Conservation (phyloP, 2,329 filamentous ascomycete genomes). For the Phyllosticta citriasiana region DNA sequence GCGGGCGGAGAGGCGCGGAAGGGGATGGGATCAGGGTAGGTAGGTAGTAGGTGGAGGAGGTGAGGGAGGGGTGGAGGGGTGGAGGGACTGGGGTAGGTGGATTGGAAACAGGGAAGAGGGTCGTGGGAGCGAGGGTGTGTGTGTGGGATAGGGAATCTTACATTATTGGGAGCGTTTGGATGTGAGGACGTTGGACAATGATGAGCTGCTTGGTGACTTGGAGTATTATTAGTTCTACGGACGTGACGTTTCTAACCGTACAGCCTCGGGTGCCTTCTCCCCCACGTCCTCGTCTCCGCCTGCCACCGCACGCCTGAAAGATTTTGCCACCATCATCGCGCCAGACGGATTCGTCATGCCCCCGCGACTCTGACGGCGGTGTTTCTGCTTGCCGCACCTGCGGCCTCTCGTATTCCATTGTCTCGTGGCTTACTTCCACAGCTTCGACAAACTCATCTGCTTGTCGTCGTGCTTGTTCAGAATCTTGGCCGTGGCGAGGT, state of each 20-base stretch:
- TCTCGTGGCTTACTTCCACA: slow-evolving; percentile 56
- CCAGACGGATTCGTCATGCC: background rate
- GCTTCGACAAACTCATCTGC: slow-evolving; percentile 80
- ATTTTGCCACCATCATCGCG: background rate
- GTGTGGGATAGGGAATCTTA: background rate
- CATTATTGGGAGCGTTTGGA: background rate
- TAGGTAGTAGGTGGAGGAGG: background rate
- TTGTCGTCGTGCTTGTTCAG: slow-evolving; percentile 99
- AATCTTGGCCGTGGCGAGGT: slow-evolving; percentile 96
- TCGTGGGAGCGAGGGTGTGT: too few relatives aligned
- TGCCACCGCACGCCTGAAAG: background rate
- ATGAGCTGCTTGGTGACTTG: background rate
- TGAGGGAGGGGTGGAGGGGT: background rate
- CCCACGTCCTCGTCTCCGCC: background rate
- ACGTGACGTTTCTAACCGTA: background rate
- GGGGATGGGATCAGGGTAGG: background rate
- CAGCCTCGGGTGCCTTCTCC: background rate
- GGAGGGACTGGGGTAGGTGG: background rate
- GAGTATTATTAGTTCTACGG: background rate
- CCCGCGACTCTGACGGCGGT: background rate
- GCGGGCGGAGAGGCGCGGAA: background rate
- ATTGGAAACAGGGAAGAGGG: too few relatives aligned
- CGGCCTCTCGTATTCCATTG: background rate
- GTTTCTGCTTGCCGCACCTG: background rate
- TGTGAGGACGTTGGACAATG: background rate